A percentile compares a stretch with the other conserved stretches of the same genome.
phyloP scores from a whole-genome alignment of 148 eudicot genomes.

The Rhododendron kiyosumense region DNA sequence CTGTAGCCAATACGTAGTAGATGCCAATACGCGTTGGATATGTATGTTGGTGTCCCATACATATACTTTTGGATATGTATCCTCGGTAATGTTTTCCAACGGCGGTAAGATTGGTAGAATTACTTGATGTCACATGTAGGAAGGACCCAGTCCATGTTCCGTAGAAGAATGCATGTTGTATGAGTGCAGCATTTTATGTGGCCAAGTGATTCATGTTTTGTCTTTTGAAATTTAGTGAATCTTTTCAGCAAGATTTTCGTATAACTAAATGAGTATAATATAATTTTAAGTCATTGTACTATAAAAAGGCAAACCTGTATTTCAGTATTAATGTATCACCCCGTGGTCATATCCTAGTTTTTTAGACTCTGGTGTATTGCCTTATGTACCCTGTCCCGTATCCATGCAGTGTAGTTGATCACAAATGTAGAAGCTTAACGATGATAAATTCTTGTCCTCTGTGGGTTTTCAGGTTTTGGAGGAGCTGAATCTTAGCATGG shows the following conservation, averaged over 20 bases:
- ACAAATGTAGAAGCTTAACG: background rate
- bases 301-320: background rate
- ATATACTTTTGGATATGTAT: background rate
- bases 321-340: background rate
- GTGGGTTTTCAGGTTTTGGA: conserved; percentile 63
- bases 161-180: background rate
- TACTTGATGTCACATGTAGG: background rate
- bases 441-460: background rate
- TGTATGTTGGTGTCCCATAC: background rate
- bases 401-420: background rate
- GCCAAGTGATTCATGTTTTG: background rate
- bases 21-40: background rate
- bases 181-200: background rate
- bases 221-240: background rate
- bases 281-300: background rate
- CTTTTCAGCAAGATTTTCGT: background rate
- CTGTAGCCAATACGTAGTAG: background rate
- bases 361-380: background rate
- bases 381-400: background rate
- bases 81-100: background rate
- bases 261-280: background rate
- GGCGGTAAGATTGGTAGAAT: background rate
- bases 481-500: conserved; percentile 88
- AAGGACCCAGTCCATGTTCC: background rate
- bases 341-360: background rate